These are phyloP conservation scores for Trypanosomatidae sp. DNA, from an alignment of 208 protist genomes.

Conservation along the genomic window DNA sequence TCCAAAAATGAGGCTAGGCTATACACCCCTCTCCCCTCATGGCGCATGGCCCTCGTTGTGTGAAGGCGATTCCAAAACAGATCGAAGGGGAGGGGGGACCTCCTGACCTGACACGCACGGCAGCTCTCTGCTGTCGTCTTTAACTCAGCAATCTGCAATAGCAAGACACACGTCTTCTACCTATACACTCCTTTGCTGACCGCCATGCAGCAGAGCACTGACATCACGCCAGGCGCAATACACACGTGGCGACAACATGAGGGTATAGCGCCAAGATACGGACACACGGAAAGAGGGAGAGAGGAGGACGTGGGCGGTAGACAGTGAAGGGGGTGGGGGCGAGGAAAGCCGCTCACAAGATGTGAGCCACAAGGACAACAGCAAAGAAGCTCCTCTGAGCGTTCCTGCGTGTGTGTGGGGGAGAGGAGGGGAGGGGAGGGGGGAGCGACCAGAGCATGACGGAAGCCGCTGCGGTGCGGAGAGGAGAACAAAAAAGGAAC, in stretches of 20 bases:
- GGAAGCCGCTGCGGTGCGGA: background rate
- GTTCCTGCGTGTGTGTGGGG: too few species aligned
- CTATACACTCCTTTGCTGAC: background rate
- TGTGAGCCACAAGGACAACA: too few species aligned
- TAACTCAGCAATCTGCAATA: background rate
- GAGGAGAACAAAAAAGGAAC: background rate
- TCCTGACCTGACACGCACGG: background rate
- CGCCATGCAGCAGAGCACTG: background rate
- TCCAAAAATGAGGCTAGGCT: background rate
- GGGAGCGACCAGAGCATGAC: background rate
- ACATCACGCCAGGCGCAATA: background rate
- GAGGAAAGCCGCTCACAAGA: background rate
- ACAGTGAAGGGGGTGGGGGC: background rate
- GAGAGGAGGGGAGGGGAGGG: background rate
- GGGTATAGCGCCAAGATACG: background rate
- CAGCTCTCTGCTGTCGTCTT: background rate
- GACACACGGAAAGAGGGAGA: constrained; percentile 1
- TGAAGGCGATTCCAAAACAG: background rate
- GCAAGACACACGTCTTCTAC: background rate
- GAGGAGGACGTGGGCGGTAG: background rate
- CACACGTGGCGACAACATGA: background rate
- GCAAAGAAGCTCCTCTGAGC: too few species aligned
- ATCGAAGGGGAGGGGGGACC: background rate
- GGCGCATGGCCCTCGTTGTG: background rate
- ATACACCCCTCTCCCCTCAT: background rate